Percentiles rank a stretch among this genome's conserved stretches.
These are phyloP conservation scores for Eimeria maxima DNA, from an alignment of 169 alveolate genomes.

Conservation along the genomic window DNA sequence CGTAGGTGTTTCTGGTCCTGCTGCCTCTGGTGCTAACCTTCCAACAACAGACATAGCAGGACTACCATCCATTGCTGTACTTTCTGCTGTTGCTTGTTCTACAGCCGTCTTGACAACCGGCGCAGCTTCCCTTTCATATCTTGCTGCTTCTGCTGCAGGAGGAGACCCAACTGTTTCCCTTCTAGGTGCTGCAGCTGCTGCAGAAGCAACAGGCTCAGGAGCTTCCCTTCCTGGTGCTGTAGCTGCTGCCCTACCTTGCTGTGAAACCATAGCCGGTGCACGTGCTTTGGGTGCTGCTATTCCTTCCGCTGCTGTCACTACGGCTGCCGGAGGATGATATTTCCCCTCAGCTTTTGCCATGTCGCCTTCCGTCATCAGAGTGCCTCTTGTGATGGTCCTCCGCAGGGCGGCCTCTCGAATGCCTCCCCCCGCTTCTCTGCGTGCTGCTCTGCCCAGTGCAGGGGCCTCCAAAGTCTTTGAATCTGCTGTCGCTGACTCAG, in stretches of 20 bases:
- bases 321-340: not conserved
- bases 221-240: not conserved
- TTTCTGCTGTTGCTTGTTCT: conserved; percentile 3
- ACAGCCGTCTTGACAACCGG: not conserved
- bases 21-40: not conserved
- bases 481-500: too few relatives aligned
- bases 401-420: not conserved
- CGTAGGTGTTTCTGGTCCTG: not conserved
- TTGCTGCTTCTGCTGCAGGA: not conserved
- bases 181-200: conserved; percentile 9
- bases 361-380: not conserved
- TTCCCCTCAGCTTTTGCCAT: not conserved
- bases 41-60: not conserved
- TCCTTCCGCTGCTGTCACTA: not conserved
- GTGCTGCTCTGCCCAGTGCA: not conserved
- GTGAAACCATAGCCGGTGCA: not conserved
- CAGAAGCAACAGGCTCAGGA: not conserved
- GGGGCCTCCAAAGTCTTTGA: too few relatives aligned
- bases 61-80: not conserved
- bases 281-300: not conserved
- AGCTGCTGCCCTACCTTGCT: not conserved
- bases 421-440: conserved; percentile 11
- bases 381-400: not conserved
- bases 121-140: not conserved
- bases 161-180: not conserved